Conservation (phyloP, 2,329 filamentous ascomycete species). For the Aspergillus tanneri region DNA sequence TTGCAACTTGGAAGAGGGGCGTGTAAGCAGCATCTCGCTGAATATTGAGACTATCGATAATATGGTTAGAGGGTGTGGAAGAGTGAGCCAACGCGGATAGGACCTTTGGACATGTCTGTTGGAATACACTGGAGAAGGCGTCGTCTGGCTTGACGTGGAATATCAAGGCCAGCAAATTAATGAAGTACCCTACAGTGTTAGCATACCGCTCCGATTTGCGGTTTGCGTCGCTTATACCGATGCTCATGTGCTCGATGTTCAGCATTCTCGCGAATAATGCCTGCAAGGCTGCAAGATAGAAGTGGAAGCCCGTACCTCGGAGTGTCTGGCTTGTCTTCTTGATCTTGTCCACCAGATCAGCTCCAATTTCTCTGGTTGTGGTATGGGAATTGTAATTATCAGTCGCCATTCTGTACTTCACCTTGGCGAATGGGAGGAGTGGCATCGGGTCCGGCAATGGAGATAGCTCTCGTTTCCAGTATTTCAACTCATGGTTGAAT, state of each 20-base stretch:
- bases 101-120: not conserved
- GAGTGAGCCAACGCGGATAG: not conserved
- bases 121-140: not conserved
- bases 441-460: not conserved
- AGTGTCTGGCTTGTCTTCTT: not conserved
- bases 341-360: not conserved
- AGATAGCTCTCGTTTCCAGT: too few species aligned
- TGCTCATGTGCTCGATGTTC: not conserved
- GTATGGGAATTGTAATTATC: not conserved
- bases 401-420: not conserved
- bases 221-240: constrained; percentile 6
- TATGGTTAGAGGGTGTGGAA: not conserved
- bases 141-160: not conserved
- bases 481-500: not conserved
- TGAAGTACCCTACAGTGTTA: not conserved
- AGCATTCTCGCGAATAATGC: not conserved
- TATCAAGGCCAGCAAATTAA: constrained; percentile 2
- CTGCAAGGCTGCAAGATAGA: constrained; percentile 2
- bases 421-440: not conserved
- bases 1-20: not conserved
- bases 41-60: too few species aligned
- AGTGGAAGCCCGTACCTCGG: constrained; percentile 3
- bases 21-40: not conserved
- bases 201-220: not conserved
- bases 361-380: not conserved